phyloP scores from a whole-genome alignment of 2,329 filamentous ascomycete species.

The Colletotrichum liaoningense region DNA sequence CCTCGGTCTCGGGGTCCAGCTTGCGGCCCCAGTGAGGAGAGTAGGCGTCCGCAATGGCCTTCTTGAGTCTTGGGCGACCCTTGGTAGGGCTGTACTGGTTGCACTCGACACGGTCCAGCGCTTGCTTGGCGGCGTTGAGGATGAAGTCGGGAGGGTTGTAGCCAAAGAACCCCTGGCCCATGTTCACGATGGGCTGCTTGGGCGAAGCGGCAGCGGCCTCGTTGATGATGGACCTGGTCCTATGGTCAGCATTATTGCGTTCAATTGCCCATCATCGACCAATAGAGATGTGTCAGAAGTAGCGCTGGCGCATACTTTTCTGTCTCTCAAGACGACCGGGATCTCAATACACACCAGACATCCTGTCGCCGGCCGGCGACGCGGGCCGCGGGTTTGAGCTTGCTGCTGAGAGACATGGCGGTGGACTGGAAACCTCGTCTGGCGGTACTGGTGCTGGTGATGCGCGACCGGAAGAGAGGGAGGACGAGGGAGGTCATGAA shows the following conservation, averaged over 20 bases:
- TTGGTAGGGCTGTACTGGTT: conserved; percentile 99
- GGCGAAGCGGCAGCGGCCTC: conserved; percentile 73
- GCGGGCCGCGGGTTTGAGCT: conserved; percentile 62
- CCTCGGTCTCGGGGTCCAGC: conserved; percentile 89
- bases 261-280: neutral
- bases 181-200: conserved; percentile 73
- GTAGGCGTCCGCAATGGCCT: conserved; percentile 94
- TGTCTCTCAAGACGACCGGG: neutral
- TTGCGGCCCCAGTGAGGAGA: conserved; percentile 86
- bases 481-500: conserved; percentile 32
- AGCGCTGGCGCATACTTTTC: neutral
- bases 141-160: conserved; percentile 96
- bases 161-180: conserved; percentile 81
- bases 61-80: conserved; percentile 89
- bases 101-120: conserved; percentile 91
- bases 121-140: conserved; percentile 88
- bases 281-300: neutral
- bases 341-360: conserved; percentile 57
- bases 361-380: conserved; percentile 62
- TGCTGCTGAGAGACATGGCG: conserved; percentile 56
- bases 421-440: conserved; percentile 38
- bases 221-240: conserved; percentile 71
- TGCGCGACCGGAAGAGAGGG: conserved; percentile 36
- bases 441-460: conserved; percentile 28
- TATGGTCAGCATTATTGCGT: conserved; percentile 6